Evolutionary conservation across 805 yeast species (phyloP).

Genomic region (Candida railenensis): DNA sequence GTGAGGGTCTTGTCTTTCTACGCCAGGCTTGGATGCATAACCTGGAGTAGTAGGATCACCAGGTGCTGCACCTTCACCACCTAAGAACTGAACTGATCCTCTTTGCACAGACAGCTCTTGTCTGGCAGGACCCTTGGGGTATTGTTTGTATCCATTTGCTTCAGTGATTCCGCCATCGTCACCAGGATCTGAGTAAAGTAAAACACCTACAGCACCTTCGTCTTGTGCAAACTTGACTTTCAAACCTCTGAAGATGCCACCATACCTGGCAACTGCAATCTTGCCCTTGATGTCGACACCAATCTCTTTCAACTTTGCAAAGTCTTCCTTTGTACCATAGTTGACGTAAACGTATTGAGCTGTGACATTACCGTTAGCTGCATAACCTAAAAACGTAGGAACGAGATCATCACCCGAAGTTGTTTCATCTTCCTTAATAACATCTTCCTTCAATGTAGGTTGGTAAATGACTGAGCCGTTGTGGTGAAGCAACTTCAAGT

Average conservation of each 20-base stretch:
- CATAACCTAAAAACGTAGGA: conserved; percentile 62
- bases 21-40: conserved; percentile 52
- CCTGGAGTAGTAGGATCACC: conserved; percentile 84
- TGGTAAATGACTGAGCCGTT: conserved; percentile 39
- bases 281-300: conserved; percentile 51
- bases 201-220: conserved; percentile 61
- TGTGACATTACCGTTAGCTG: conserved; percentile 61
- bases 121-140: conserved; percentile 67
- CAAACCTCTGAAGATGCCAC: conserved; percentile 50
- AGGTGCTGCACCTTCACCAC: conserved; percentile 51
- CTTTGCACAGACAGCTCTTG: conserved; percentile 60
- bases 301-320: conserved; percentile 34
- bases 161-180: conserved; percentile 60
- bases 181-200: conserved; percentile 55
- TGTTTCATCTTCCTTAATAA: conserved; percentile 38
- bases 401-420: conserved; percentile 35
- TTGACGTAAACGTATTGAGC: conserved; percentile 58
- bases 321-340: conserved; percentile 60
- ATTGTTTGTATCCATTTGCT: conserved; percentile 53
- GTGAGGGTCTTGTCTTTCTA: conserved; percentile 32
- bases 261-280: conserved; percentile 58
- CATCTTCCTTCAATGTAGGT: conserved; percentile 53
- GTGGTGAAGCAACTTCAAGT: conserved; percentile 32
- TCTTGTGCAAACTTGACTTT: conserved; percentile 62
- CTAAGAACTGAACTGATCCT: conserved; percentile 57